Evolutionary conservation across 805 yeast species (phyloP).

Genomic region (Torulaspora quercuum): DNA sequence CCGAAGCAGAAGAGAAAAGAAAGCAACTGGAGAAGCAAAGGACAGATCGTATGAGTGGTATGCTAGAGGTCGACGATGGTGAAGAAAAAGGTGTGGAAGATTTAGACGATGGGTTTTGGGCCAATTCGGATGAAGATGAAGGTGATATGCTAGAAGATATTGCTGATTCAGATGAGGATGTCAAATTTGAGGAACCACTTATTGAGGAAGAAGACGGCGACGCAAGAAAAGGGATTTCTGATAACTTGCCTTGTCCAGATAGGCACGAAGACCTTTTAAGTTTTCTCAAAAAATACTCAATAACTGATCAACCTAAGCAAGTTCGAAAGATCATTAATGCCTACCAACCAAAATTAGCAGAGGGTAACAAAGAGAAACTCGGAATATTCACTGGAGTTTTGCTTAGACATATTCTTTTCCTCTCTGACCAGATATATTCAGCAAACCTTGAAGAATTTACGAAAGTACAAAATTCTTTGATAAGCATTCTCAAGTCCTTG

Average conservation of each 20-base stretch:
- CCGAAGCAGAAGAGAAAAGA: conserved; percentile 58
- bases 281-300: conserved; percentile 36
- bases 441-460: conserved; percentile 37
- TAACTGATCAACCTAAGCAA: conserved; percentile 44
- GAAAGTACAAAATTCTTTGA: conserved; percentile 42
- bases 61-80: conserved; percentile 43
- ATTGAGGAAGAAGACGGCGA: conserved; percentile 33
- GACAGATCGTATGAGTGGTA: conserved; percentile 70
- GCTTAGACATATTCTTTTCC: conserved; percentile 55
- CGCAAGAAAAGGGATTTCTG: conserved; percentile 12
- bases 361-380: conserved; percentile 75
- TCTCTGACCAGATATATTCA: conserved; percentile 41
- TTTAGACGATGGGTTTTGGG: conserved; percentile 68
- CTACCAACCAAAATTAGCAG: conserved; percentile 73
- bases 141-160: conserved; percentile 37
- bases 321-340: conserved; percentile 54
- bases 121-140: conserved; percentile 46
- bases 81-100: conserved; percentile 62
- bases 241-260: conserved; percentile 46
- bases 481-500: conserved; percentile 49
- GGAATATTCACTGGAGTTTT: conserved; percentile 61
- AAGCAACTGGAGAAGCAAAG: conserved; percentile 65
- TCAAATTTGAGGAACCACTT: conserved; percentile 33
- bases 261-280: conserved; percentile 43
- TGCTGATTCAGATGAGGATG: conserved; percentile 44